Conservation (phyloP, 78 protist genomes). For the Polysphondylium violaceum region DNA sequence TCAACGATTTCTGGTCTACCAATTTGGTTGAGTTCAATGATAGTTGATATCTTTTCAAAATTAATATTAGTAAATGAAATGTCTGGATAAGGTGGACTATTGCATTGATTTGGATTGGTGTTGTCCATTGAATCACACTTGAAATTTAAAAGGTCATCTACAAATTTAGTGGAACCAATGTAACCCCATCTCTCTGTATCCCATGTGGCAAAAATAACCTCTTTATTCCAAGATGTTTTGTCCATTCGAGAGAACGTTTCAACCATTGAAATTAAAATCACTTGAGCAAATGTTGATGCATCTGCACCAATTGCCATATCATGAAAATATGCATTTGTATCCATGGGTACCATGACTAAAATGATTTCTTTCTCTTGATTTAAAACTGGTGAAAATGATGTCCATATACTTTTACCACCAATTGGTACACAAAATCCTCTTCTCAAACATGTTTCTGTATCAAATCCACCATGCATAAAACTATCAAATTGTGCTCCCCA, state of each 20-base stretch:
- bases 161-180: conserved; percentile 40
- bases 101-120: not conserved
- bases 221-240: not conserved
- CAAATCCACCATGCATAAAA: conserved; percentile 55
- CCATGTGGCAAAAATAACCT: conserved; percentile 48
- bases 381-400: conserved; percentile 36
- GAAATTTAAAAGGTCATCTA: conserved; percentile 34
- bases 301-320: conserved; percentile 63
- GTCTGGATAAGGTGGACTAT: conserved; percentile 7
- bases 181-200: conserved; percentile 78
- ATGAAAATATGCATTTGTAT: conserved; percentile 76
- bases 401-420: conserved; percentile 69
- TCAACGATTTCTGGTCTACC: conserved; percentile 51
- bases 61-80: conserved; percentile 22
- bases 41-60: conserved; percentile 11
- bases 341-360: conserved; percentile 55
- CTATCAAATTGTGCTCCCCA: conserved; percentile 43
- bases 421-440: conserved; percentile 72
- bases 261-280: not conserved
- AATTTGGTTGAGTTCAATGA: conserved; percentile 63
- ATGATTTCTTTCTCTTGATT: conserved; percentile 1
- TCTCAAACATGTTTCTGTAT: conserved; percentile 49
- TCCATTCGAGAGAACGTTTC: not conserved
- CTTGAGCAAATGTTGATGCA: conserved; percentile 10
- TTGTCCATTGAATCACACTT: conserved; percentile 15